Evolutionary conservation across 2,329 filamentous ascomycete genomes (phyloP).

Genomic region (Trichoderma koningiopsis): DNA sequence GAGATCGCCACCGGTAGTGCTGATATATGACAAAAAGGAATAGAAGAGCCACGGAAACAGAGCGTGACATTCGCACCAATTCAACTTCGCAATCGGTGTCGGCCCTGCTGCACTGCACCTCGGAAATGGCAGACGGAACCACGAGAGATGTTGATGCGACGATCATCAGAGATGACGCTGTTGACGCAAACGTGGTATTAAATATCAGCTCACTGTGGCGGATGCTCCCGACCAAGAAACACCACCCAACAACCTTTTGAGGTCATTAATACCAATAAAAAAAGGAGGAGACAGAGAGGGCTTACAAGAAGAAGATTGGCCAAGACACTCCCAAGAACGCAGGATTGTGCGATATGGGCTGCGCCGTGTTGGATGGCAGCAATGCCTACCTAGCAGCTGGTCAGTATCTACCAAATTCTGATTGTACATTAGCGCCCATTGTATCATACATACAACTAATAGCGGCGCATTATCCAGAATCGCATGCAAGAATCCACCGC

Average conservation of each 20-base stretch:
- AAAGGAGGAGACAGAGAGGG: background rate
- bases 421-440: background rate
- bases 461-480: conserved; percentile 19
- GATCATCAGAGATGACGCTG: conserved; percentile 24
- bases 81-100: conserved; percentile 7
- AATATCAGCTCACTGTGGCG: conserved; percentile 10
- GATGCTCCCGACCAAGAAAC: conserved; percentile 19
- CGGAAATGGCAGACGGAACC: conserved; percentile 19
- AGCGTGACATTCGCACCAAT: conserved; percentile 13
- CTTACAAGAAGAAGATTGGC: conserved; percentile 25
- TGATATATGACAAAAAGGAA: conserved; percentile 21
- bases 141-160: conserved; percentile 18
- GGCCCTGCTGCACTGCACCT: conserved; percentile 8
- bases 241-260: conserved; percentile 17
- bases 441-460: background rate
- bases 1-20: conserved; percentile 21
- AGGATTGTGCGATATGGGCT: conserved; percentile 15
- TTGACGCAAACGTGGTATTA: conserved; percentile 11
- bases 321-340: conserved; percentile 15
- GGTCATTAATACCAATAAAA: background rate
- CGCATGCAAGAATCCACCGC: conserved; percentile 5
- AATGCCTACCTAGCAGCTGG: background rate
- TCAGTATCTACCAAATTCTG: background rate
- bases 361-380: conserved; percentile 16
- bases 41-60: conserved; percentile 9